Evolutionary conservation across 371 early-diverging fungal genomes (phyloP), one percentile per base, ranked within the genome.

Genomic region (Rhizopus sp.): DNA sequence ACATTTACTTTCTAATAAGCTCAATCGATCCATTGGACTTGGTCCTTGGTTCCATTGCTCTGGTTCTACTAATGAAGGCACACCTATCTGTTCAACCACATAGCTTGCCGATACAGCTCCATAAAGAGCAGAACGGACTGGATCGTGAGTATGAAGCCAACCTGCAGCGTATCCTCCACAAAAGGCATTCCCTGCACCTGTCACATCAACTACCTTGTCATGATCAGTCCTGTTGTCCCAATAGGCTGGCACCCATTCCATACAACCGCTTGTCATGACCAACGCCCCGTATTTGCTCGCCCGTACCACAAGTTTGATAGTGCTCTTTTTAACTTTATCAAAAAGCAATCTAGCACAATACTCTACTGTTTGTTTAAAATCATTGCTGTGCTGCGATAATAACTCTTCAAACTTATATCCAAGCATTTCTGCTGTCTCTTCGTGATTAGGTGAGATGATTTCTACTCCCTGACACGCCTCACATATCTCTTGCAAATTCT

Each of bases 171-270:
- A 69, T 1, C 76, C 72, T 30, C 72, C 73, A 56, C 81, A 80
- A 46, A 77, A 80, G 0, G 78, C 64, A 59, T 80, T 80, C 2
- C 81, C 81, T 12, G 78, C 78, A 4, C 81, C 81, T 50, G 78
- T 77, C 1, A 78, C 78, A 53, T 80, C 81, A 0, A 50, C 50
- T 3, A 77, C 64, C 6, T 50, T 64, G 5, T 41, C 40, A 12
- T 53, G 41, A 3, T 61, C 59, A 1, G 51, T 42, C 15, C 40
- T 17, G 29, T 57, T 45, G 8, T 59, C 42, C 75, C 73, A 72
- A 53, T 75, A 76, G 4, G 73, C 75, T 7, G 75, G 73, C 4
- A 69, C 52, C 77, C 77, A 76, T 1, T 39, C 17, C 7, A 31
- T 53, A 10, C 31, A 30, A n/a, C 37, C 41, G 1, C 31, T 45